Percentiles rank a stretch among this genome's conserved stretches.
Evolutionary conservation across 371 early-diverging fungal species (phyloP).

Genomic region (Rhizopus stolonifer): DNA sequence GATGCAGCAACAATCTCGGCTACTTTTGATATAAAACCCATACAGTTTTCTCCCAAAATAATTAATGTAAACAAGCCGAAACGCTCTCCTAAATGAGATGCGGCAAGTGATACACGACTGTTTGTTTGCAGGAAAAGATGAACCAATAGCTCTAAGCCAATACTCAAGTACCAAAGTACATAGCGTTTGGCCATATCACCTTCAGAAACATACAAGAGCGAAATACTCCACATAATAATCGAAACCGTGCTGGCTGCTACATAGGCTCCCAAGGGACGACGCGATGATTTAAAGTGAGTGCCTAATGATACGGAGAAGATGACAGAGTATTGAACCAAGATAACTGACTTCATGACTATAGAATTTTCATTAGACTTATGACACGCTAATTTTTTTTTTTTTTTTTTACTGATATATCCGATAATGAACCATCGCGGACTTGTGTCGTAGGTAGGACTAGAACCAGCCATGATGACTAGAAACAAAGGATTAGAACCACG

Average conservation of each 20-base stretch:
- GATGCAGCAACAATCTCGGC: slow-evolving; percentile 11
- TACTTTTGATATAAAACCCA: slow-evolving; percentile 49
- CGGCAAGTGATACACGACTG: slow-evolving; percentile 54
- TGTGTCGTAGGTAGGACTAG: slow-evolving; percentile 24
- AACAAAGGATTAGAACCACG: too few species aligned
- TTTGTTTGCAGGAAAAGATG: slow-evolving; percentile 44
- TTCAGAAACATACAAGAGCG: slow-evolving; percentile 20
- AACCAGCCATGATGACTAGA: slow-evolving; percentile 50
- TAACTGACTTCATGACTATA: slow-evolving; percentile 46
- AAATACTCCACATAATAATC: slow-evolving; percentile 52
- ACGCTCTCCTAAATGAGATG: slow-evolving; percentile 58
- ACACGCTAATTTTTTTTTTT: too few species aligned
- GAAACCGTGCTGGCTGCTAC: slow-evolving; percentile 41
- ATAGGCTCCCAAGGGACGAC: slow-evolving; percentile 33
- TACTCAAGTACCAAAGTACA: slow-evolving; percentile 53
- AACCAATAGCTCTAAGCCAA: slow-evolving; percentile 44
- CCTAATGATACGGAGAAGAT: slow-evolving; percentile 24
- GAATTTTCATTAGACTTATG: neutral
- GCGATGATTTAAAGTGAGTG: slow-evolving; percentile 23
- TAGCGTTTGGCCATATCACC: slow-evolving; percentile 31
- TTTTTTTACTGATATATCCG: slow-evolving; percentile 46
- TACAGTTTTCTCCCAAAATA: slow-evolving; percentile 54
- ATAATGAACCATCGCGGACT: slow-evolving; percentile 42
- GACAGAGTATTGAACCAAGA: slow-evolving; percentile 36
- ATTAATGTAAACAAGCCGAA: slow-evolving; percentile 60